Base-by-base conservation (phyloP, 2,329 filamentous ascomycete species). In the Leptographium lundbergii region DNA sequence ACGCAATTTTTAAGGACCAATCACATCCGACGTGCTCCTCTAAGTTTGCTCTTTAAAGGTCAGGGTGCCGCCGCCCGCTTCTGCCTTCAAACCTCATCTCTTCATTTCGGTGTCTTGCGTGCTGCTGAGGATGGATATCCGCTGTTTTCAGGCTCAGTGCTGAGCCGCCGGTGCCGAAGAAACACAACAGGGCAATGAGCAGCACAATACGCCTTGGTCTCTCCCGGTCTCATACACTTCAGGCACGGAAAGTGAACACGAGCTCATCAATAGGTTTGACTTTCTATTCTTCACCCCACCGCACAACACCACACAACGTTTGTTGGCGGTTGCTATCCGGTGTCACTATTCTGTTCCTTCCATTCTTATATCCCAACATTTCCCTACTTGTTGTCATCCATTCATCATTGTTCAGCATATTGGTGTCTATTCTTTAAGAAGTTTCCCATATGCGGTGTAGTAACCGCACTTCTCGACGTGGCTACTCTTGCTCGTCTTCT, bases 401-500 rank as follows among this genome's bases (percentile, higher is more conserved):
- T 36, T 55, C 54, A 55, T 55, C 25, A 55, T 42, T 22, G 34
- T 7, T n/a, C 19, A 22, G 42, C 7, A n/a, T 19, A 3, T 45
- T n/a, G 19, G 42, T 45, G 42, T 17, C 25, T 69, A 70, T 65
- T 75, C 67, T 63, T 74, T 70, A 54, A 81, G 65, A 63, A 76
- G 70, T 62, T 74, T 72, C 39, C 81, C 82, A 70, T 79, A 84
- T 56, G 71, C 77, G 54, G 88, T 91, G 72, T 83, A 90, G 74
- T 88, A 88, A 61, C 82, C 80, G 67, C 82, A 85, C 67, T 88
- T 86, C 60, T 79, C 78, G 54, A 91, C 79, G 69, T 90, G 87
- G 65, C 78, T 86, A 60, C 80, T 82, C 71, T 84, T 84, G 57
- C 91, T 88, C 4, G 89, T 95, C 65, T 78, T 77, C 63, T 85